Conservation (phyloP, 306 rosid species). For the Carpinus fangiana region DNA sequence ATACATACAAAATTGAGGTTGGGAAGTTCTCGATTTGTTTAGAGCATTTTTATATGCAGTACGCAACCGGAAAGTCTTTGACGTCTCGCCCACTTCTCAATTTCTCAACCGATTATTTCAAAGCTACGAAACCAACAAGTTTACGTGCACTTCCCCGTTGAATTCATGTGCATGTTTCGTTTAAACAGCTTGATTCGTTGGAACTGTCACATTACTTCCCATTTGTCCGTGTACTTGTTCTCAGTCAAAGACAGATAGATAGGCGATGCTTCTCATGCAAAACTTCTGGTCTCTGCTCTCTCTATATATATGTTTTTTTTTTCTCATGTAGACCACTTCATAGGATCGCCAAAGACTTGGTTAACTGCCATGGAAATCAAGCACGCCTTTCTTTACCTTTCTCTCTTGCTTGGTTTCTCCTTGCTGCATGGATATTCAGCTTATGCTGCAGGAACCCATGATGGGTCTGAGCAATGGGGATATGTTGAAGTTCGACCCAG, state of each 20-base stretch:
- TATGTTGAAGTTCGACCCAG: conserved; percentile 6
- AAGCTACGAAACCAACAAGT: too few species aligned
- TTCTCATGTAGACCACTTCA: not conserved
- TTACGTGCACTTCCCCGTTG: too few species aligned
- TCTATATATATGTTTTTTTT: not conserved
- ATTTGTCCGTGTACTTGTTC: too few species aligned
- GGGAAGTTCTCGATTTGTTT: not conserved
- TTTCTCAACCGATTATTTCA: not conserved
- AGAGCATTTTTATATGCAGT: not conserved
- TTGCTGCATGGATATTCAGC: not conserved
- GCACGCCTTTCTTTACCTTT: not conserved
- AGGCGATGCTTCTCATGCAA: too few species aligned
- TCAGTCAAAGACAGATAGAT: too few species aligned
- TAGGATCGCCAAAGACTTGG: not conserved
- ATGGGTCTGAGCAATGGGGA: not conserved
- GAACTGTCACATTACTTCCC: too few species aligned
- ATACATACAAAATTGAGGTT: too few species aligned
- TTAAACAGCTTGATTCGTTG: too few species aligned
- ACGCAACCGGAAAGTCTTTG: not conserved
- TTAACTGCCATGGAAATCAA: not conserved
- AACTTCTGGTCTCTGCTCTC: not conserved
- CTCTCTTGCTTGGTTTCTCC: not conserved
- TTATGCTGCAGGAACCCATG: not conserved
- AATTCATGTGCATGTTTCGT: too few species aligned
- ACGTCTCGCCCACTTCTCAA: not conserved